Evolutionary conservation across 2,329 filamentous ascomycete genomes (phyloP).

Genomic region (Fusarium lateritium): DNA sequence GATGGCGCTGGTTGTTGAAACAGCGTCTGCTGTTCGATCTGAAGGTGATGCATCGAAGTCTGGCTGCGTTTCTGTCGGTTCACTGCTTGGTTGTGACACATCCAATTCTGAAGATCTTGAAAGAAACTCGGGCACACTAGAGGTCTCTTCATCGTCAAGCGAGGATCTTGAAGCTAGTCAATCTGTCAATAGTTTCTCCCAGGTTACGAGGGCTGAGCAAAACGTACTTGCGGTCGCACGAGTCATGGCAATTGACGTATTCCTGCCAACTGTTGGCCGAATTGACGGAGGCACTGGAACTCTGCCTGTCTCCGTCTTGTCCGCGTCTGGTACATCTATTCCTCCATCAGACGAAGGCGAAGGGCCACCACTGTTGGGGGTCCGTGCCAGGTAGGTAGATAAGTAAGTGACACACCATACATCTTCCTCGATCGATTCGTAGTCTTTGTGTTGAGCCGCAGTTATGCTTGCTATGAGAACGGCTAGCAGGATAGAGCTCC

Average conservation of each 20-base stretch:
- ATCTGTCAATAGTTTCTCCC: no score
- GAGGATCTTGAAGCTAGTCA: no score
- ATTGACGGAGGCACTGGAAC: background rate
- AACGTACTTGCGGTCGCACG: background rate
- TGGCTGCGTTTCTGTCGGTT: background rate
- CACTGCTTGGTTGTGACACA: no score
- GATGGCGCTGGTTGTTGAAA: background rate
- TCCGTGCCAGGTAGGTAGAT: background rate
- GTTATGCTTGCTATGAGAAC: background rate
- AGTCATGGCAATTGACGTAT: background rate
- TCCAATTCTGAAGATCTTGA: no score
- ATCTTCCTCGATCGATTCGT: background rate
- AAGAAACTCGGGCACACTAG: no score
- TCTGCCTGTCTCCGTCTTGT: no score
- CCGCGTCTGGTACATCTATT: no score
- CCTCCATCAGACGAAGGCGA: no score
- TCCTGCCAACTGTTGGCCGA: background rate
- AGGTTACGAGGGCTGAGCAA: no score
- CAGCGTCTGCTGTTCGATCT: background rate
- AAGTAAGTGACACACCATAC: background rate
- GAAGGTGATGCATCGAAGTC: background rate
- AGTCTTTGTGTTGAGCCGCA: background rate
- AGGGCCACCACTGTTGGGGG: background rate
- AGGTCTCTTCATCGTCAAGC: no score
- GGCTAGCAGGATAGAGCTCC: background rate